Base-by-base conservation (phyloP, 352 stramenopile genomes). In the Globisporangium paroecandrum region DNA sequence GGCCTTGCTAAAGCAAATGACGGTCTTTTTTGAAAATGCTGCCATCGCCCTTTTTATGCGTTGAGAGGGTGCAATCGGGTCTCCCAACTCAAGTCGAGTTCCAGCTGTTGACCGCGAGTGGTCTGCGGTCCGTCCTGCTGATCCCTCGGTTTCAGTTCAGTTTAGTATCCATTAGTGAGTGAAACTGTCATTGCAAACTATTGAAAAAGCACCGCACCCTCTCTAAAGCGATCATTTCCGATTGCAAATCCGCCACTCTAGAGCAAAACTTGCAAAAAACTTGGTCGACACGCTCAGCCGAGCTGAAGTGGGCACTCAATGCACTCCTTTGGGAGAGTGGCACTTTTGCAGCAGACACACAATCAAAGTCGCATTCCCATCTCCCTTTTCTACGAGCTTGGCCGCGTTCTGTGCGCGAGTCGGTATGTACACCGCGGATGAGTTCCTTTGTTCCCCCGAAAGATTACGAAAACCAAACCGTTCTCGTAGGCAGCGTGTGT, bases 371-470 rank as follows among this genome's bases (percentile, higher is more conserved):
- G 22, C 49, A 56, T 56, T 8, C 18, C 29, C 55, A 60, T 62
- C n/a, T 47, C 34, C 56, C 0, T 20, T 29, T 49, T 62, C 22
- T 15, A 32, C 10, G 56, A 49, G 32, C n/a, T 4, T 62, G 32
- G n/a, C 32, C n/a, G 32, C 15, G 27, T 20, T 62, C 32, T 46
- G 20, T 29, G 20, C 56, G 1, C 20, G 10, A 25, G 22, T 49
- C n/a, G 32, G 56, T 32, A 49, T 62, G 56, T n/a, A 62, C 29
- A 29, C 32, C 56, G 32, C n/a, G 25, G 56, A 49, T 62, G 56
- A 62, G 56, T 49, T 62, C 32, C 27, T 20, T 15, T 25, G 18
- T 4, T 20, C 55, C 27, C n/a, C 56, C 55, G 55, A 62, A 49
- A 62, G 56, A 29, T 62, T 25, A 62, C n/a, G 32, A 49, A 29